Conservation (phyloP, 768 basidiomycete species). For the Mycena rebaudengoi region DNA sequence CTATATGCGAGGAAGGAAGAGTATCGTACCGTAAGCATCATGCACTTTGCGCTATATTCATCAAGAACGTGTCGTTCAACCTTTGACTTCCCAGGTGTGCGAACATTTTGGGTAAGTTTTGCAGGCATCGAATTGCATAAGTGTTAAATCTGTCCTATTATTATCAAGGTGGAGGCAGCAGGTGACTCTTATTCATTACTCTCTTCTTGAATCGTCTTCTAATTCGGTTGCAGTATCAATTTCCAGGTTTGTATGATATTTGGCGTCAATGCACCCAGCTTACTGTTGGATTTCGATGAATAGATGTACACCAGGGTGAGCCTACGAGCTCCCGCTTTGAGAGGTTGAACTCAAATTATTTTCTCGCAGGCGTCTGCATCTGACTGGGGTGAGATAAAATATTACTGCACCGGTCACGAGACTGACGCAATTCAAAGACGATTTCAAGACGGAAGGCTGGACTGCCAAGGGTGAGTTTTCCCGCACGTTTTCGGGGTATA, state of each 20-base stretch:
- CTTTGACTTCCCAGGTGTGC: conserved; percentile 61
- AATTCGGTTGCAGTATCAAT: conserved; percentile 60
- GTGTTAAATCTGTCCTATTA: not conserved
- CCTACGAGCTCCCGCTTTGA: not conserved
- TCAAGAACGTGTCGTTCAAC: not conserved
- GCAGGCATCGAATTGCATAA: conserved; percentile 1
- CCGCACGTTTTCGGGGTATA: not conserved
- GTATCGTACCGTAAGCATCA: conserved; percentile 69
- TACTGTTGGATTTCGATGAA: not conserved
- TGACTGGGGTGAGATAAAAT: conserved; percentile 63
- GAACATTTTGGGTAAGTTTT: conserved; percentile 60
- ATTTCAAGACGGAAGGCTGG: conserved; percentile 79
- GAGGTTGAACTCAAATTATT: not conserved
- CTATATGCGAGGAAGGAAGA: conserved; percentile 66
- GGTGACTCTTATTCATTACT: conserved; percentile 39
- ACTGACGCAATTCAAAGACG: conserved; percentile 56
- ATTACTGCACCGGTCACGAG: not conserved
- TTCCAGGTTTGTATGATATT: conserved; percentile 58
- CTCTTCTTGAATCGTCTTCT: not conserved
- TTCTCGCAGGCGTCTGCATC: conserved; percentile 71
- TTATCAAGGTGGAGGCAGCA: conserved; percentile 61
- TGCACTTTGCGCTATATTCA: not conserved
- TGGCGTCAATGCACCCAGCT: not conserved
- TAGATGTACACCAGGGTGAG: conserved; percentile 74
- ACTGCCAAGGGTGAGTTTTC: conserved; percentile 59